These are phyloP conservation scores for Plasmodium berghei DNA, from an alignment of 169 alveolate genomes.

Conservation along the genomic window DNA sequence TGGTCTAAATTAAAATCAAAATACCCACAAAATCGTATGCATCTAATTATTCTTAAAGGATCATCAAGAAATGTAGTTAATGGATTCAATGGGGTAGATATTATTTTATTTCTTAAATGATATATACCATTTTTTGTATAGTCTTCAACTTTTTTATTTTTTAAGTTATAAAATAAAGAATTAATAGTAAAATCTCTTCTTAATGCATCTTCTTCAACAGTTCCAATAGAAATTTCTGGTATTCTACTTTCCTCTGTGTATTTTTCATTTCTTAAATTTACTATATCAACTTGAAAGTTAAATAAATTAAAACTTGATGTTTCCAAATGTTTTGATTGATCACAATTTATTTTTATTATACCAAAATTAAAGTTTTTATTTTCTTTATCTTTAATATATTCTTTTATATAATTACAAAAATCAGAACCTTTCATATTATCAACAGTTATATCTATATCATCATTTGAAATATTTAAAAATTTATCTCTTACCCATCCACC, in stretches of 20 bases:
- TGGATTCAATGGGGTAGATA: constrained; percentile 96
- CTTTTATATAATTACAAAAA: constrained; percentile 82
- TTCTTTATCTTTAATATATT: constrained; percentile 82
- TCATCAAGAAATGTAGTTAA: constrained; percentile 96
- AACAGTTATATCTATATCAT: constrained; percentile 98
- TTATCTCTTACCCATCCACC: constrained; percentile 99
- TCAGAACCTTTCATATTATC: constrained; percentile 95
- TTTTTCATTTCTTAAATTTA: constrained; percentile 96
- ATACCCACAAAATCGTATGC: constrained; percentile 96
- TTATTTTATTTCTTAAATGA: constrained; percentile 93
- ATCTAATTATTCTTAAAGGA: constrained; percentile 97
- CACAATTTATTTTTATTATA: constrained; percentile 94
- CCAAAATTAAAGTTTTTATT: constrained; percentile 90
- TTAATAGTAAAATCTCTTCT: constrained; percentile 99
- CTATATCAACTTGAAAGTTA: constrained; percentile 95
- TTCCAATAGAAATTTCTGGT: constrained; percentile 94
- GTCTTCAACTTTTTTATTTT: constrained; percentile 95
- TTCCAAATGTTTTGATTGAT: constrained; percentile 97
- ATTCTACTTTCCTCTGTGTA: constrained; percentile 95
- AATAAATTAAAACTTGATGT: constrained; percentile 94
- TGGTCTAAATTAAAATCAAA: constrained; percentile 87
- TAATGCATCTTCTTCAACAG: constrained; percentile 96
- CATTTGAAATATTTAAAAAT: constrained; percentile 82
- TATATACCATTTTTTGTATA: constrained; percentile 93
- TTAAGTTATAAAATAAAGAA: constrained; percentile 96